A percentile compares a stretch with the other conserved stretches of the same genome.
Conservation (phyloP, 805 yeast species). For the Candida pseudofarinosa region DNA sequence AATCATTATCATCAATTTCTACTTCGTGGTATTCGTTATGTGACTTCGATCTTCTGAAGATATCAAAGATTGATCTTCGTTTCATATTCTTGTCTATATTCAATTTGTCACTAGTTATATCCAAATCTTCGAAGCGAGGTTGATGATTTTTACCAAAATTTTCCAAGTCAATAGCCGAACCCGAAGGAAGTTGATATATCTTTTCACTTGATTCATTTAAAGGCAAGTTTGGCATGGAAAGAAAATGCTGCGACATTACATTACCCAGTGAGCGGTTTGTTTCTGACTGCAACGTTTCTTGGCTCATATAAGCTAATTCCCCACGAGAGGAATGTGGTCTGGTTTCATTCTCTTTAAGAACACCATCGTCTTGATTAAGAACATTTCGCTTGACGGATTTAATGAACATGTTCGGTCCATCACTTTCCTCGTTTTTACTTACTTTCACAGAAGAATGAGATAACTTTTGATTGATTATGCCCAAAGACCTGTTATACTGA, state of each 20-base stretch:
- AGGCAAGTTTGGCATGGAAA: constrained; percentile 16
- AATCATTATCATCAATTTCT: neutral
- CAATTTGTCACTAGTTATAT: neutral
- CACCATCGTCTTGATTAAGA: neutral
- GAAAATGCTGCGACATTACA: constrained; percentile 5
- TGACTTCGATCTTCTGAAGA: constrained; percentile 26
- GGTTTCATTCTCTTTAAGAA: neutral
- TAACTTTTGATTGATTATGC: constrained; percentile 10
- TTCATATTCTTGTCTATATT: constrained; percentile 9
- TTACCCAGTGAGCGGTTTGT: neutral
- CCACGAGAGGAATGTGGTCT: neutral
- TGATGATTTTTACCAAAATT: constrained; percentile 37
- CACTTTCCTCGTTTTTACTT: neutral
- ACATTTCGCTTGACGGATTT: constrained; percentile 10
- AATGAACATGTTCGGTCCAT: constrained; percentile 1
- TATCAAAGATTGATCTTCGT: constrained; percentile 30
- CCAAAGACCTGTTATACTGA: constrained; percentile 12
- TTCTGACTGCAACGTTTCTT: neutral
- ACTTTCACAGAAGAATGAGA: constrained; percentile 5
- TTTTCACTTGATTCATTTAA: constrained; percentile 1
- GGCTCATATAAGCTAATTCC: neutral
- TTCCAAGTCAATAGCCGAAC: constrained; percentile 36
- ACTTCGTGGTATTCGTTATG: neutral
- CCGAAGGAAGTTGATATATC: constrained; percentile 19
- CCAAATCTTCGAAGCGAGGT: constrained; percentile 22